These are phyloP conservation scores for Clarireedia sp. DNA, from an alignment of 2,329 filamentous ascomycete genomes.

Conservation along the genomic window DNA sequence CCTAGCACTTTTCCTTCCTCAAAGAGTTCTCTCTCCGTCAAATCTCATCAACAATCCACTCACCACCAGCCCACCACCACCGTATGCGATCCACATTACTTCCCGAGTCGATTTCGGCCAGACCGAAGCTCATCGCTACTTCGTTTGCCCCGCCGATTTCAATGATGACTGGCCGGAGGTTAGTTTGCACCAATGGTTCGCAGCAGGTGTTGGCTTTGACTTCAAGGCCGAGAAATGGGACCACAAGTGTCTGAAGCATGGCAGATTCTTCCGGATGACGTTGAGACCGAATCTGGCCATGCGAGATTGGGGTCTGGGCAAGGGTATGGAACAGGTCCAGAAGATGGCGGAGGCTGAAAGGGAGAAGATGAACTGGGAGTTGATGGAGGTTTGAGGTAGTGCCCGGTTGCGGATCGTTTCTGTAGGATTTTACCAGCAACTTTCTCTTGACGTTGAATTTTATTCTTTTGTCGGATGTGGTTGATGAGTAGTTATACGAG, in stretches of 20 bases:
- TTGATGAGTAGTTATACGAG: too few relatives aligned
- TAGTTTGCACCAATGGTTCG: conserved; percentile 22
- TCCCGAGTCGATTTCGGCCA: conserved; percentile 22
- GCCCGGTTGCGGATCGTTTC: background rate
- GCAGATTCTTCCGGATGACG: conserved; percentile 22
- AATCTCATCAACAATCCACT: conserved; percentile 21
- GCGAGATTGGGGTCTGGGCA: conserved; percentile 8
- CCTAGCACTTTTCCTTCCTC: conserved; percentile 6
- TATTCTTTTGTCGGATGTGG: background rate
- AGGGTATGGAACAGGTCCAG: background rate
- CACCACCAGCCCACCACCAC: conserved; percentile 10
- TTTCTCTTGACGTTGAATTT: background rate
- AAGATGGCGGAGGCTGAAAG: background rate
- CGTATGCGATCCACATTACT: conserved; percentile 24
- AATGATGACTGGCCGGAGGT: conserved; percentile 23
- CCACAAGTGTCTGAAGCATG: conserved; percentile 21
- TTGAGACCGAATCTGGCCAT: conserved; percentile 22
- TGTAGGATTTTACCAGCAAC: background rate
- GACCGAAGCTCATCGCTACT: conserved; percentile 25
- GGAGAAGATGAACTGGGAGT: background rate
- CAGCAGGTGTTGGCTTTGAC: conserved; percentile 19
- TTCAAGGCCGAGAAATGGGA: conserved; percentile 25
- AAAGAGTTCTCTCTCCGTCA: conserved; percentile 16
- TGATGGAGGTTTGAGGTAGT: background rate
- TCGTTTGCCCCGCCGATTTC: conserved; percentile 18